Evolutionary conservation across 176 grass and related monocot genomes (phyloP).

Genomic region (Echinochloa phyllopogon): DNA sequence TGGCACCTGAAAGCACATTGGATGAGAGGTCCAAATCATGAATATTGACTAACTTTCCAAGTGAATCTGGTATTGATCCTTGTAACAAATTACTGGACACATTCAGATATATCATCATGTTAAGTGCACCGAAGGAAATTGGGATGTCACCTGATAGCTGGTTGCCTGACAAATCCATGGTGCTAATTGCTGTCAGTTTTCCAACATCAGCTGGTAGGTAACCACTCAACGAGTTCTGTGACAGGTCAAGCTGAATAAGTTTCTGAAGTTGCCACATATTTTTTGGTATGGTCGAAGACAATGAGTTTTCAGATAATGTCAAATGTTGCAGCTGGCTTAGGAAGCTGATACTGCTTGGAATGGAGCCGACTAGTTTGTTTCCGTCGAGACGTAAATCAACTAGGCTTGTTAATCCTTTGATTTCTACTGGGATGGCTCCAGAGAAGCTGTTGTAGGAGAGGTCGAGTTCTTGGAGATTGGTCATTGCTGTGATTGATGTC

Average conservation of each 20-base stretch:
- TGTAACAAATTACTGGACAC: constrained; percentile 23
- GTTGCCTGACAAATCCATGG: constrained; percentile 43
- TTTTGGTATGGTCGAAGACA: constrained; percentile 41
- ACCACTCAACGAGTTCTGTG: constrained; percentile 42
- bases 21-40: constrained; percentile 43
- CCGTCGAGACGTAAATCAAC: constrained; percentile 19
- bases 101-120: constrained; percentile 38
- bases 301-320: constrained; percentile 19
- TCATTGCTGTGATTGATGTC: background rate
- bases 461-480: constrained; percentile 42
- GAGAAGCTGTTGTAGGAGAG: constrained; percentile 32
- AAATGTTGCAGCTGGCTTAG: constrained; percentile 30
- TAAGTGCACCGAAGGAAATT: constrained; percentile 27
- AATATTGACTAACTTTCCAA: constrained; percentile 36
- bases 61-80: constrained; percentile 37
- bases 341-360: constrained; percentile 19
- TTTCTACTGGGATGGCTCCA: constrained; percentile 38
- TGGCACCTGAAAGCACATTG: constrained; percentile 31
- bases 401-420: constrained; percentile 29
- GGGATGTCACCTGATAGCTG: constrained; percentile 43
- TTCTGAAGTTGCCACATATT: constrained; percentile 35
- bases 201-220: constrained; percentile 5
- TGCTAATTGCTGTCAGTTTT: constrained; percentile 24
- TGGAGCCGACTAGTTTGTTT: constrained; percentile 32
- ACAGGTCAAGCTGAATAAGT: constrained; percentile 39